phyloP scores from a whole-genome alignment of 208 protist species.

The Wallacemonas rigidus region DNA sequence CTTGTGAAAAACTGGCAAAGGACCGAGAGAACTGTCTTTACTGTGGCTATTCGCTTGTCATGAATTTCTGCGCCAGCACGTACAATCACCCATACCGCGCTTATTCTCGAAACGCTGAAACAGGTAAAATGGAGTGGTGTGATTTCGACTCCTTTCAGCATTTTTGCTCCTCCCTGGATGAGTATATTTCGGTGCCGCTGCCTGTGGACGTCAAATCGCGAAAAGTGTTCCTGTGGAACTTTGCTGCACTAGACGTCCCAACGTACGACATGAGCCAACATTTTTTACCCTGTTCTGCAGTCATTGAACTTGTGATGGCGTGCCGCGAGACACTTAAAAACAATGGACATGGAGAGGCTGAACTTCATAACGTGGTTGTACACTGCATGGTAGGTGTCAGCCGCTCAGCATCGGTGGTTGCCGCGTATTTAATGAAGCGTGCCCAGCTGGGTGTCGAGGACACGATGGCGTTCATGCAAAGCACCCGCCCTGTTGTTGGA shows the following conservation, averaged over 20 bases:
- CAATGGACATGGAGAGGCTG: neutral
- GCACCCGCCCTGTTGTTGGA: constrained; percentile 54
- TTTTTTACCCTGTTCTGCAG: constrained; percentile 59
- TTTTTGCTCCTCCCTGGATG: constrained; percentile 53
- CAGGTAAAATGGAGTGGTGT: constrained; percentile 26
- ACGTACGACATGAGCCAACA: constrained; percentile 73
- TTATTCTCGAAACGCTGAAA: constrained; percentile 34
- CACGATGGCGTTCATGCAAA: constrained; percentile 59
- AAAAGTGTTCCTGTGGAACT: constrained; percentile 69
- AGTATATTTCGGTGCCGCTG: constrained; percentile 32
- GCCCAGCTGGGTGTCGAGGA: constrained; percentile 46
- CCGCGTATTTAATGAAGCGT: constrained; percentile 87
- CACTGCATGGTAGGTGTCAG: constrained; percentile 91
- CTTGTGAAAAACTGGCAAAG: constrained; percentile 56
- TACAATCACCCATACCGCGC: constrained; percentile 60
- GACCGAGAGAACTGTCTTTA: constrained; percentile 36
- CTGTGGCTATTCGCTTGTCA: constrained; percentile 54
- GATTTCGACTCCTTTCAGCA: constrained; percentile 37
- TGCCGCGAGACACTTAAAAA: constrained; percentile 19
- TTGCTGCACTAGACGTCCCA: constrained; percentile 68
- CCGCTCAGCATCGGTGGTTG: constrained; percentile 76
- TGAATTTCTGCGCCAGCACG: constrained; percentile 64
- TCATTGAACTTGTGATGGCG: constrained; percentile 68
- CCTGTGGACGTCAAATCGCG: constrained; percentile 22
- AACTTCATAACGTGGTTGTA: constrained; percentile 50